phyloP scores from a whole-genome alignment of 306 rosid species.

The Vigna angularis region DNA sequence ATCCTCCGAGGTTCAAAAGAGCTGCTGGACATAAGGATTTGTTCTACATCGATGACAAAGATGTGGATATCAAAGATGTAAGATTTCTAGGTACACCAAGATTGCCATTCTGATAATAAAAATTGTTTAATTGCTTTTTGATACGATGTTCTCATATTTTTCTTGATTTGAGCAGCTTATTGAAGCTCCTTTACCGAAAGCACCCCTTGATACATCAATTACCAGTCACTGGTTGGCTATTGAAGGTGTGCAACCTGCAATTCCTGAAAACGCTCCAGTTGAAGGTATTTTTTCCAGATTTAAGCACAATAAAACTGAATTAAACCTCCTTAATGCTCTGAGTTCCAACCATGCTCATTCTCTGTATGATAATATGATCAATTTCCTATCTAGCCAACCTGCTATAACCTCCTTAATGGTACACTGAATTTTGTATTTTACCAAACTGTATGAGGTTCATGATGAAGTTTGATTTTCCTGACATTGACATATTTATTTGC shows the following conservation, averaged over 20 bases:
- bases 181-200: slow-evolving; percentile 78
- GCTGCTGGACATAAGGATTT: slow-evolving; percentile 89
- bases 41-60: slow-evolving; percentile 91
- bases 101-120: slow-evolving; percentile 19
- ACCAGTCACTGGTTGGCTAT: slow-evolving; percentile 86
- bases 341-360: not conserved
- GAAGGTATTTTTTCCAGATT: slow-evolving; percentile 62
- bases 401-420: slow-evolving; percentile 7
- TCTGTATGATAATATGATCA: not conserved
- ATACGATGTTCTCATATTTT: slow-evolving; percentile 34
- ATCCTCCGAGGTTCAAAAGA: slow-evolving; percentile 77
- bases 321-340: slow-evolving; percentile 22
- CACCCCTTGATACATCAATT: slow-evolving; percentile 81
- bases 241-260: slow-evolving; percentile 94
- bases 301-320: slow-evolving; percentile 27
- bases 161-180: slow-evolving; percentile 58
- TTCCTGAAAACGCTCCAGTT: slow-evolving; percentile 74
- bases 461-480: slow-evolving; percentile 31
- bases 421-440: slow-evolving; percentile 22
- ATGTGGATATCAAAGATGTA: slow-evolving; percentile 90
- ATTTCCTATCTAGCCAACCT: not conserved
- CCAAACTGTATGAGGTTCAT: slow-evolving; percentile 13
- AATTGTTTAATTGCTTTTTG: slow-evolving; percentile 36
- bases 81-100: slow-evolving; percentile 50
- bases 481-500: slow-evolving; percentile 34